Conservation (phyloP, 1,139 yeast species). For the Candida labiduridarum region DNA sequence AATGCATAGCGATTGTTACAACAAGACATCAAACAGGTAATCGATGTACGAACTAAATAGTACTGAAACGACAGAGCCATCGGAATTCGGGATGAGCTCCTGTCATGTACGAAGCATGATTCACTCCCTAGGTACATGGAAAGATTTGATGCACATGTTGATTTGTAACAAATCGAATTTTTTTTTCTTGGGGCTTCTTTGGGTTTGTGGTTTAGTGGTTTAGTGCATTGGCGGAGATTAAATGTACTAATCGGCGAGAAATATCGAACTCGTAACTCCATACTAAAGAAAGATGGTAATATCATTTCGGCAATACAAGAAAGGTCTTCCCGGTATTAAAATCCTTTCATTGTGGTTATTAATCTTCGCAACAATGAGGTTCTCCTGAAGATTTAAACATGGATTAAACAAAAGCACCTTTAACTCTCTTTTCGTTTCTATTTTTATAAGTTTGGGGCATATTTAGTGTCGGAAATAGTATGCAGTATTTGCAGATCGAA, state of each 20-base stretch:
- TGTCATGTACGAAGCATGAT: not conserved
- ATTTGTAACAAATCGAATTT: not conserved
- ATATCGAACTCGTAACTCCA: not conserved
- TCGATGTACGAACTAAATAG: not conserved
- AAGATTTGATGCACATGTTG: not conserved
- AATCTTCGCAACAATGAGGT: too few relatives aligned
- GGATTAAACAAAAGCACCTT: too few relatives aligned
- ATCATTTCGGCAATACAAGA: too few relatives aligned
- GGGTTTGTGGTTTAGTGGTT: not conserved
- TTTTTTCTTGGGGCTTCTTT: not conserved
- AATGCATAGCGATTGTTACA: not conserved
- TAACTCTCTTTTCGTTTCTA: not conserved
- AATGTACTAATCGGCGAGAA: not conserved
- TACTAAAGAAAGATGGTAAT: too few relatives aligned
- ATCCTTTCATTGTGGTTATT: too few relatives aligned
- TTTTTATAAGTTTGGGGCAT: not conserved
- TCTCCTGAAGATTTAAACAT: too few relatives aligned
- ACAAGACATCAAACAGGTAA: too few relatives aligned
- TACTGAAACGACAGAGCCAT: not conserved
- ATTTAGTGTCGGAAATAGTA: not conserved
- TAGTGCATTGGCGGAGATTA: not conserved
- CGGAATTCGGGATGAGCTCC: not conserved
- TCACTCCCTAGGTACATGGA: not conserved
- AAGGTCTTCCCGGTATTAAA: too few relatives aligned
- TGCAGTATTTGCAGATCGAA: not conserved